Base-by-base conservation (phyloP, 495 filamentous ascomycete genomes). In the Lineolata rhizophorae region DNA sequence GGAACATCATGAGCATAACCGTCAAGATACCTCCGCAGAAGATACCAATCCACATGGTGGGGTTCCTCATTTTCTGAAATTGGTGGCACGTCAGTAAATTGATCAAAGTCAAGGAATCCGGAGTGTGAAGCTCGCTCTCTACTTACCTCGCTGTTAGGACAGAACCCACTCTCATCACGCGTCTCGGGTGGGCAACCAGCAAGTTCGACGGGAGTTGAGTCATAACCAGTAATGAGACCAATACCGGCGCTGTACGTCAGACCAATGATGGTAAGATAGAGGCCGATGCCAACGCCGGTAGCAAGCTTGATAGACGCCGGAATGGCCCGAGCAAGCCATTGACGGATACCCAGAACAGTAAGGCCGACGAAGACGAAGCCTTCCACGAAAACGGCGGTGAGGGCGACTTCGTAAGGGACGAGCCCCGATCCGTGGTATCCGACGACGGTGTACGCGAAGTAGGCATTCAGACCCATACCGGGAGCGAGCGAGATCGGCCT, bases 381-480 rank as follows among this genome's bases (percentile, higher is more conserved):
- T 44, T 83, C 76, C 5, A 80, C 70, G 42, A 83, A 83, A 24
- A 81, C 74, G 2, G 76, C 74, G 9, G 76, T 83, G 28, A 84
- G 50, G 5, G 78, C 78, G 2, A 77, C 56, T 10, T 57, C 42
- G 46, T 76, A 85, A 0, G 75, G 62, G 16, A 83, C 69, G 27
- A 58, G 47, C 2, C 75, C 76, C 2, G 46, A 48, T 2, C 78
- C 78, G 42, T 83, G 69, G 27, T 53, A 61, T 12, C 78, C 78
- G 25, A 85, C 78, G 25, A 85, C 77, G 18, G 75, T 77, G 46
- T 75, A 85, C 8, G 78, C 63, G 35, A 85, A 84, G 47, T 84
- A 84, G 2, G 77, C 77, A 44, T 85, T 85, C 34, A 85, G 39
- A 11, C 78, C 79, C 76, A 84, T 80, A 18, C 78, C 78, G 9